A percentile compares a stretch with the other conserved stretches of the same genome.
These are phyloP conservation scores for Suillus subaureus DNA, from an alignment of 768 basidiomycete genomes.

Conservation along the genomic window DNA sequence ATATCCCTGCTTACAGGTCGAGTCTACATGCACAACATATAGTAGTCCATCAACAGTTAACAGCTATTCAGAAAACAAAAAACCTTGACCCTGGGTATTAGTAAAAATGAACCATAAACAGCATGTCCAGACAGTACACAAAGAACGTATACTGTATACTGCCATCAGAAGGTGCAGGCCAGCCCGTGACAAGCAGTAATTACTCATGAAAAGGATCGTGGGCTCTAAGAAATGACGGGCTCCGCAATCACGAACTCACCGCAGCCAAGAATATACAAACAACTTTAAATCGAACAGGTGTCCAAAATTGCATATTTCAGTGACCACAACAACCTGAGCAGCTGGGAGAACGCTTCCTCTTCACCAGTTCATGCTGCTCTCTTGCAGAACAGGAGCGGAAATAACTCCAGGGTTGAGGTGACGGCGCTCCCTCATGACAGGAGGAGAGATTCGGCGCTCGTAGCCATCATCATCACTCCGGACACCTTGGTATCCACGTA, in stretches of 20 bases:
- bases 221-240: constrained; percentile 14
- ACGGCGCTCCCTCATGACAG: constrained; percentile 56
- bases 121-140: constrained; percentile 20
- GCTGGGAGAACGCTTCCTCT: constrained; percentile 2
- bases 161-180: constrained; percentile 21
- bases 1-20: not conserved
- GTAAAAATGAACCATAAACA: constrained; percentile 2
- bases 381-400: constrained; percentile 73
- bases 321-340: not conserved
- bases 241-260: constrained; percentile 20
- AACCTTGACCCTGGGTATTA: constrained; percentile 10
- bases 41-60: constrained; percentile 3
- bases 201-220: constrained; percentile 8
- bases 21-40: not conserved
- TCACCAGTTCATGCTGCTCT: constrained; percentile 89
- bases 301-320: constrained; percentile 11
- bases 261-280: constrained; percentile 27
- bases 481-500: constrained; percentile 57
- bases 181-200: constrained; percentile 20
- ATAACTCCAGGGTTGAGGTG: constrained; percentile 63
- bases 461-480: constrained; percentile 40
- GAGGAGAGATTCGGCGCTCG: constrained; percentile 31
- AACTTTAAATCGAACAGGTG: constrained; percentile 24
- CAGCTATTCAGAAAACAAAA: constrained; percentile 10
- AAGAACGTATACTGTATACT: constrained; percentile 7